Evolutionary conservation across 2,329 filamentous ascomycete species (phyloP).

Genomic region (Ascocoryne sarcoides): DNA sequence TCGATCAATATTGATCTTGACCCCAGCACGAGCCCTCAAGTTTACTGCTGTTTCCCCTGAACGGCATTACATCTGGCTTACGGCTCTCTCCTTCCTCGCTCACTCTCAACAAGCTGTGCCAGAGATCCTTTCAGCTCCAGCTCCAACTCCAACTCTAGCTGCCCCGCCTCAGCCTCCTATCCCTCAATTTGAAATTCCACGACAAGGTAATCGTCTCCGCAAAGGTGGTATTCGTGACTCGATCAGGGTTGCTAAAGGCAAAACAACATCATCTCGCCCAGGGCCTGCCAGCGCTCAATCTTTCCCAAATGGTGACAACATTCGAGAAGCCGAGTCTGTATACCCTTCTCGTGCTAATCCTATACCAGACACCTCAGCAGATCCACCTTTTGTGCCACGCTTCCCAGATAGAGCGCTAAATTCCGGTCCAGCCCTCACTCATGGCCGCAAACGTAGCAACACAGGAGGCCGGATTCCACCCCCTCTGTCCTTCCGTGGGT

Average conservation of each 20-base stretch:
- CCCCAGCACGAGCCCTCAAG: constrained; percentile 86
- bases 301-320: constrained; percentile 14
- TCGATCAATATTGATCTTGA: constrained; percentile 89
- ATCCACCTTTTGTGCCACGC: constrained; percentile 63
- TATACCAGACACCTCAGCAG: constrained; percentile 45
- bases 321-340: constrained; percentile 20
- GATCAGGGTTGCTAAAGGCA: constrained; percentile 76
- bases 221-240: constrained; percentile 66
- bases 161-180: constrained; percentile 37
- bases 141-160: constrained; percentile 41
- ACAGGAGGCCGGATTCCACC: constrained; percentile 68
- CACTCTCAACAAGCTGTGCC: constrained; percentile 78
- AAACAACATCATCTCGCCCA: constrained; percentile 30
- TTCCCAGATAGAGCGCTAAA: constrained; percentile 47
- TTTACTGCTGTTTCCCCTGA: constrained; percentile 81
- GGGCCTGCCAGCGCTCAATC: constrained; percentile 31
- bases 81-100: constrained; percentile 86
- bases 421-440: constrained; percentile 31
- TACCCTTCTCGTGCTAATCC: constrained; percentile 15
- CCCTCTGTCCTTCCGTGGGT: constrained; percentile 68
- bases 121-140: constrained; percentile 45
- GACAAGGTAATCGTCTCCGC: constrained; percentile 27
- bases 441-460: constrained; percentile 82
- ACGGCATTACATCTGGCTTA: constrained; percentile 91
- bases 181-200: constrained; percentile 38